phyloP scores from a whole-genome alignment of 2,329 filamentous ascomycete species.

The Colletotrichum gigasporum region DNA sequence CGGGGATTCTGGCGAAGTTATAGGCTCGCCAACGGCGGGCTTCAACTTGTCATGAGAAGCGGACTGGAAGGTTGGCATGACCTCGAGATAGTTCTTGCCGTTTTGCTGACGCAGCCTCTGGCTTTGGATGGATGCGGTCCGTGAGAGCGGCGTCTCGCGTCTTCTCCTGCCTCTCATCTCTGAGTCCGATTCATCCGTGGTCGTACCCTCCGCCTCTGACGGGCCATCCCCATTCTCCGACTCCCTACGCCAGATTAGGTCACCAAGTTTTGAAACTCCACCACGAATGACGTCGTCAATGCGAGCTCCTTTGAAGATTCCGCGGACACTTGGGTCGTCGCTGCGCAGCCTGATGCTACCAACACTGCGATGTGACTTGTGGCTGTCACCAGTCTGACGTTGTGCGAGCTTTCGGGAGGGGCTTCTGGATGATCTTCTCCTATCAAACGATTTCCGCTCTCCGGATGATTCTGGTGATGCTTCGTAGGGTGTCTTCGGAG shows the following conservation, averaged over 20 bases:
- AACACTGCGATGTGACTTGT: conserved; percentile 58
- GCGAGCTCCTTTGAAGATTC: conserved; percentile 81
- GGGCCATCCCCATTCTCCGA: conserved; percentile 39
- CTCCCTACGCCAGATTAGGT: conserved; percentile 67
- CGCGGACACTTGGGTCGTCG: conserved; percentile 67
- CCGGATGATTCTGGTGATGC: conserved; percentile 23
- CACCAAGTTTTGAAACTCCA: conserved; percentile 65
- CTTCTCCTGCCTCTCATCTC: conserved; percentile 52
- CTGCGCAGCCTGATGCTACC: conserved; percentile 56
- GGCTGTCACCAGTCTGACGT: conserved; percentile 53
- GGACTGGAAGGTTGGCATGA: conserved; percentile 60
- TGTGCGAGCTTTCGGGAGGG: conserved; percentile 47
- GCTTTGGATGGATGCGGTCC: conserved; percentile 29
- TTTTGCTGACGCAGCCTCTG: conserved; percentile 43
- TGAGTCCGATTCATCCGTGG: conserved; percentile 60
- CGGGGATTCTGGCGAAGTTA: background rate
- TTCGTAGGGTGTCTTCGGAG: conserved; percentile 35
- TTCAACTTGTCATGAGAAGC: conserved; percentile 34
- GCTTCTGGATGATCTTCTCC: conserved; percentile 46
- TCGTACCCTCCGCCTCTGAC: conserved; percentile 47
- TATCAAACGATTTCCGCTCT: conserved; percentile 36
- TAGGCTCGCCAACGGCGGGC: conserved; percentile 6
- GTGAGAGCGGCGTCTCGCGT: conserved; percentile 34
- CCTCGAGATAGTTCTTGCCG: conserved; percentile 58
- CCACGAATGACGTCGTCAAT: conserved; percentile 77